Conservation (phyloP, 306 rosid genomes). For the Acacia crassicarpa region DNA sequence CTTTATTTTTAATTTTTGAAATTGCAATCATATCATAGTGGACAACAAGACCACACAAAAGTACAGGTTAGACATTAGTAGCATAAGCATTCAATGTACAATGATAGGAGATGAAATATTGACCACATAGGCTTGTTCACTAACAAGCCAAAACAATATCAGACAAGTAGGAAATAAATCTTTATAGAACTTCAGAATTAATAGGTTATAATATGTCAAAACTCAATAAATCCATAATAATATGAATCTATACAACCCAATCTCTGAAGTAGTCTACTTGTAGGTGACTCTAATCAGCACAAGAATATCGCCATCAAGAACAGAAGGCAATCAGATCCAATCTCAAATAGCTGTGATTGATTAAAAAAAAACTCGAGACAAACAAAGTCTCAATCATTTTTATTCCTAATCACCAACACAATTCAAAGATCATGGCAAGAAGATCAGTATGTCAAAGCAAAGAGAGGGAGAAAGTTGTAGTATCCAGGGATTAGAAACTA, state of each 20-base stretch:
- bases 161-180: neutral
- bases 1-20: neutral
- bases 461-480: neutral
- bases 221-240: neutral
- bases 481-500: neutral
- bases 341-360: too few relatives aligned
- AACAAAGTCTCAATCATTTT: too few relatives aligned
- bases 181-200: neutral
- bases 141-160: neutral
- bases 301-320: too few relatives aligned
- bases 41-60: neutral
- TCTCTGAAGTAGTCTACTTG: neutral
- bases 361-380: too few relatives aligned
- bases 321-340: too few relatives aligned
- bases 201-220: neutral
- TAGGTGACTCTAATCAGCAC: too few relatives aligned
- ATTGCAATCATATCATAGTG: neutral
- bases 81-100: neutral
- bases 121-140: neutral
- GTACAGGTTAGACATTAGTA: neutral
- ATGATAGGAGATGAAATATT: neutral
- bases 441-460: constrained; percentile 5
- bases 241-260: neutral
- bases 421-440: neutral
- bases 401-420: neutral